Conservation (phyloP, 1,139 yeast genomes). For the Geotrichum citri-aurantii region DNA sequence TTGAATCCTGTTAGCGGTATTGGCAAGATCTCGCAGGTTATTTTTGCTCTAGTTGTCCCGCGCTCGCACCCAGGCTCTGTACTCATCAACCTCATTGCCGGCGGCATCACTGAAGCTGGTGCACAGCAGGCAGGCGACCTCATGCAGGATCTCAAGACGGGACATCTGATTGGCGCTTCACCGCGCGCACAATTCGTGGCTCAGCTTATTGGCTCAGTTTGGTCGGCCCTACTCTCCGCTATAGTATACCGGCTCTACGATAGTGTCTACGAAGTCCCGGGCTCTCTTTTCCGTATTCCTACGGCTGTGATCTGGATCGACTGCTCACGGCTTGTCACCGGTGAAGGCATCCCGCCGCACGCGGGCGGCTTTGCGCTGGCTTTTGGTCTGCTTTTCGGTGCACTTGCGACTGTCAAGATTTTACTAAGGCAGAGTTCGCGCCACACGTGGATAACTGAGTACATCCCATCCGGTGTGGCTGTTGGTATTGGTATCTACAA, state of each 20-base stretch:
- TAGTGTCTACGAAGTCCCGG: conserved; percentile 77
- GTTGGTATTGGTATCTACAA: conserved; percentile 96
- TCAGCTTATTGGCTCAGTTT: conserved; percentile 78
- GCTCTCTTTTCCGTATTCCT: conserved; percentile 73
- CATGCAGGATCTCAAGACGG: conserved; percentile 95
- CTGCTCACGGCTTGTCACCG: conserved; percentile 88
- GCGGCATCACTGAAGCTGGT: conserved; percentile 97
- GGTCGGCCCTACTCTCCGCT: conserved; percentile 75
- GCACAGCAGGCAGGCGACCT: conserved; percentile 98
- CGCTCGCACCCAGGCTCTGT: conserved; percentile 70
- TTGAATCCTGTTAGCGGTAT: conserved; percentile 95
- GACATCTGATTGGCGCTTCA: conserved; percentile 85
- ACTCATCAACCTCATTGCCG: conserved; percentile 81
- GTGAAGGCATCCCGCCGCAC: conserved; percentile 79
- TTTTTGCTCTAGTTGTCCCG: conserved; percentile 82
- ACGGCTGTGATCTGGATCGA: conserved; percentile 97
- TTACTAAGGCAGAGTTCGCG: background rate
- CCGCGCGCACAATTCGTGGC: conserved; percentile 90
- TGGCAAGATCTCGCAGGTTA: conserved; percentile 84
- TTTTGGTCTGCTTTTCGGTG: conserved; percentile 64
- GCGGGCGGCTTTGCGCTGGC: conserved; percentile 60
- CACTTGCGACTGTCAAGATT: conserved; percentile 50
- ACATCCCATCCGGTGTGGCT: conserved; percentile 90
- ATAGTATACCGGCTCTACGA: conserved; percentile 80
- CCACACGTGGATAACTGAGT: conserved; percentile 36